These are phyloP conservation scores for Penicillium verrucosum DNA, from an alignment of 2,329 filamentous ascomycete genomes.

Conservation along the genomic window DNA sequence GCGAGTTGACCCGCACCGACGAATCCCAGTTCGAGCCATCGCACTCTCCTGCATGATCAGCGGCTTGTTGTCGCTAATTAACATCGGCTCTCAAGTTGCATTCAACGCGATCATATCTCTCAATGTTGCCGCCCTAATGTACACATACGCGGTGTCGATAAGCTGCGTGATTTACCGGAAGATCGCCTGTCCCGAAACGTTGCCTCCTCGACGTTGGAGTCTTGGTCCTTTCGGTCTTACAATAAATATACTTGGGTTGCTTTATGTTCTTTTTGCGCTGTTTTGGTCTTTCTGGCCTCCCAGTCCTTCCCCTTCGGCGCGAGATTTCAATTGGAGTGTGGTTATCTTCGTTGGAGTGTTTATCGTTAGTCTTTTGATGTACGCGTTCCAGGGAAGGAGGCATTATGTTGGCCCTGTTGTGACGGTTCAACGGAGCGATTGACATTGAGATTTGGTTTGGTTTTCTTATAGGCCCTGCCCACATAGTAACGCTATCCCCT, in stretches of 20 bases:
- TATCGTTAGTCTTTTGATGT: slow-evolving; percentile 41
- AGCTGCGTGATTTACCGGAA: slow-evolving; percentile 46
- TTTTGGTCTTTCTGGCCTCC: slow-evolving; percentile 51
- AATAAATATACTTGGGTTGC: slow-evolving; percentile 45
- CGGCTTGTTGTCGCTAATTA: slow-evolving; percentile 48
- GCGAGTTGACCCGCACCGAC: slow-evolving; percentile 32
- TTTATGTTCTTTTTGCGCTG: slow-evolving; percentile 45
- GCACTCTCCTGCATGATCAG: slow-evolving; percentile 31
- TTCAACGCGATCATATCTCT: slow-evolving; percentile 54
- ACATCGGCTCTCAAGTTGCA: slow-evolving; percentile 50
- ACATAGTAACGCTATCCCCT: background rate
- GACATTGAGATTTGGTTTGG: background rate
- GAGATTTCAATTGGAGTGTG: slow-evolving; percentile 52
- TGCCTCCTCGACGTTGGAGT: slow-evolving; percentile 43
- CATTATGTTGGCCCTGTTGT: slow-evolving; percentile 33
- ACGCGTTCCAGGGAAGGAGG: slow-evolving; percentile 31
- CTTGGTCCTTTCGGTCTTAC: slow-evolving; percentile 45
- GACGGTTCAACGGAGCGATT: slow-evolving; percentile 10
- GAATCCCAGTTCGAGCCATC: slow-evolving; percentile 45
- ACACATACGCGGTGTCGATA: slow-evolving; percentile 51
- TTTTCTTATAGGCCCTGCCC: background rate
- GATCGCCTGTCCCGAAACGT: slow-evolving; percentile 35
- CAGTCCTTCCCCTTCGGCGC: slow-evolving; percentile 34
- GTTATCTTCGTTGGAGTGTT: slow-evolving; percentile 45
- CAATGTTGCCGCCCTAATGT: slow-evolving; percentile 47